phyloP scores from a whole-genome alignment of 2,329 filamentous ascomycete genomes.

The Aspergillus viridinutans region DNA sequence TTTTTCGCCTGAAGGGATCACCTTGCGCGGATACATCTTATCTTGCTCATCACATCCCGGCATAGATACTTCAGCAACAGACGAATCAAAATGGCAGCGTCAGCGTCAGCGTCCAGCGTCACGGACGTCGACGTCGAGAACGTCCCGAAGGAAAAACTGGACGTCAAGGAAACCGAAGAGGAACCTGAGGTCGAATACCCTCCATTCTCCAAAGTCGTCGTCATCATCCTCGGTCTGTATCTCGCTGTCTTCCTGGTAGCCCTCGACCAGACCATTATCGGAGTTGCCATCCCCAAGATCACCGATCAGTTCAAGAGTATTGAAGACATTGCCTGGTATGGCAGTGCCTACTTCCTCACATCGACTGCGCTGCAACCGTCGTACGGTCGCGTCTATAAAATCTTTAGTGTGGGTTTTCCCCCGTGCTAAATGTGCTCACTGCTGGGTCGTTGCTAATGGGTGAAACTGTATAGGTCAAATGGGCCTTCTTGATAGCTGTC shows the following conservation, averaged over 20 bases:
- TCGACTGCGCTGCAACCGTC: conserved; percentile 4
- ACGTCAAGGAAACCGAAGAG: neutral
- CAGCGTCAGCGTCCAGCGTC: neutral
- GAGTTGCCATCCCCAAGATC: conserved; percentile 22
- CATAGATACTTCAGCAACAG: neutral
- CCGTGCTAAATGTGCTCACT: conserved; percentile 16
- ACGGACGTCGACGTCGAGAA: neutral
- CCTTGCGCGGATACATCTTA: neutral
- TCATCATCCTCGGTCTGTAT: conserved; percentile 21
- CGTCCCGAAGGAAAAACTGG: neutral
- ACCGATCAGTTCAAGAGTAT: conserved; percentile 19
- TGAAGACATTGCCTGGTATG: conserved; percentile 62
- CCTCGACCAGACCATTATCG: conserved; percentile 41
- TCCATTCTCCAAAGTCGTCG: conserved; percentile 12
- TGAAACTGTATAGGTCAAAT: conserved; percentile 37
- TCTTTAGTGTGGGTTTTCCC: conserved; percentile 13
- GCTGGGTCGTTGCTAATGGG: conserved; percentile 33
- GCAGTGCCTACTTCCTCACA: conserved; percentile 42
- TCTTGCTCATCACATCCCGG: neutral
- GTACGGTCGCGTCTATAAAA: conserved; percentile 54
- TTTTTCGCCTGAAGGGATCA: neutral
- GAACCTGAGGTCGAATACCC: conserved; percentile 14
- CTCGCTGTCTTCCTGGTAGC: conserved; percentile 24
- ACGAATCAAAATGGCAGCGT: neutral
- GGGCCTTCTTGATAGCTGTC: conserved; percentile 31